Conservation (phyloP, 2,329 filamentous ascomycete species). For the Claviceps sp. region DNA sequence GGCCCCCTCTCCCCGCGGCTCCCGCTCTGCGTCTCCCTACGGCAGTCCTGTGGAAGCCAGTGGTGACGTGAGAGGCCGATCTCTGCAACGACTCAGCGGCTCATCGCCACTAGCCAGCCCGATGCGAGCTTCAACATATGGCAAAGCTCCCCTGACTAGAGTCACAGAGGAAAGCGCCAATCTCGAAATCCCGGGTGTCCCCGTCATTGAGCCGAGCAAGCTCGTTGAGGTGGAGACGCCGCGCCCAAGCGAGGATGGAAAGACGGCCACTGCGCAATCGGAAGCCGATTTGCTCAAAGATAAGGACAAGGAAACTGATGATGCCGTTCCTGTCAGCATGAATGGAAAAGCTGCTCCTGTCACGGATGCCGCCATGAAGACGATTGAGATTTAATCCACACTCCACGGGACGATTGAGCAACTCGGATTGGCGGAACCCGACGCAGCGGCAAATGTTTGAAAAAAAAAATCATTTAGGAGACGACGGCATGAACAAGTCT, state of each 20-base stretch:
- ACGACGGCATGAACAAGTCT: constrained; percentile 15
- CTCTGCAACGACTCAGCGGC: constrained; percentile 54
- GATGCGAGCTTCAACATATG: constrained; percentile 50
- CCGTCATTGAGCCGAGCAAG: constrained; percentile 30
- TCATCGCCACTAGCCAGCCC: constrained; percentile 52
- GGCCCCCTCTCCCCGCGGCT: constrained; percentile 31
- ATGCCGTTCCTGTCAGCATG: constrained; percentile 19
- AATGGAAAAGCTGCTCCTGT: constrained; percentile 32
- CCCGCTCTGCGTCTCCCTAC: constrained; percentile 47
- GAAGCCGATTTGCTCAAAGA: constrained; percentile 21
- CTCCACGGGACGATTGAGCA: neutral
- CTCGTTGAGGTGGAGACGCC: constrained; percentile 45
- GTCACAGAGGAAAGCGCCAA: constrained; percentile 55
- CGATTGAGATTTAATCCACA: constrained; percentile 40
- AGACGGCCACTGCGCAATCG: constrained; percentile 18
- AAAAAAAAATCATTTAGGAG: neutral
- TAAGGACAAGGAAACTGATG: constrained; percentile 25
- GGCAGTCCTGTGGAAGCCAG: constrained; percentile 47
- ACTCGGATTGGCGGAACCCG: neutral
- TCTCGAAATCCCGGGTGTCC: constrained; percentile 23
- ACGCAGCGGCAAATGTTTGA: neutral
- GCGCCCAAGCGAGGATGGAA: constrained; percentile 30
- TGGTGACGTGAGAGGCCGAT: constrained; percentile 53
- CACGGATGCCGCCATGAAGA: constrained; percentile 43
- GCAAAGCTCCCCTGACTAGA: constrained; percentile 58